Percentiles rank a stretch among this genome's conserved stretches.
phyloP scores from a whole-genome alignment of 1,139 yeast species.

The Ogataea hybrid region DNA sequence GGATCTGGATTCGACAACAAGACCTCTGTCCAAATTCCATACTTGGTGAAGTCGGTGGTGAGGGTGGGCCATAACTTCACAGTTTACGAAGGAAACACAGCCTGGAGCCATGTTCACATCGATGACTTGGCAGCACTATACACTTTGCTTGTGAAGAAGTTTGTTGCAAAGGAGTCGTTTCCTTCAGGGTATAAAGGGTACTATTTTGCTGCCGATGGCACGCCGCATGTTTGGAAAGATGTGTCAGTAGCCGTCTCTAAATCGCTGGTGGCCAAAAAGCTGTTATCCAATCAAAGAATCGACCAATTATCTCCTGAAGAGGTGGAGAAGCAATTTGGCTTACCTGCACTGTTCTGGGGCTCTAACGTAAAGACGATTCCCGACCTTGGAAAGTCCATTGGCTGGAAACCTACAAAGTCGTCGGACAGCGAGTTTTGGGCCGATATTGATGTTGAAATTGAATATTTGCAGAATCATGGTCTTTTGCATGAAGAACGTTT shows the following conservation, averaged over 20 bases:
- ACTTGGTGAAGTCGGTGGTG: slow-evolving; percentile 28
- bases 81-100: slow-evolving; percentile 36
- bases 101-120: slow-evolving; percentile 41
- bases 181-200: slow-evolving; percentile 36
- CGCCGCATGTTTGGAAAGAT: slow-evolving; percentile 36
- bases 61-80: slow-evolving; percentile 33
- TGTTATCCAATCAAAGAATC: slow-evolving; percentile 14
- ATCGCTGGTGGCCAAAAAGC: slow-evolving; percentile 24
- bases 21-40: slow-evolving; percentile 38
- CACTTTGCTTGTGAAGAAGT: slow-evolving; percentile 28
- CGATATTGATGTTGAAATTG: slow-evolving; percentile 6
- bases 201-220: slow-evolving; percentile 37
- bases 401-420: slow-evolving; percentile 8
- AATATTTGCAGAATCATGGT: background rate
- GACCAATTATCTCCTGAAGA: slow-evolving; percentile 24
- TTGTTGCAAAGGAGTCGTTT: slow-evolving; percentile 25
- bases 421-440: slow-evolving; percentile 5
- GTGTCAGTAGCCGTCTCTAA: slow-evolving; percentile 32
- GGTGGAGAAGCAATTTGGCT: slow-evolving; percentile 22
- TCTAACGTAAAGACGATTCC: slow-evolving; percentile 36
- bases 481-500: too few species aligned
- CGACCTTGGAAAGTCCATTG: slow-evolving; percentile 28
- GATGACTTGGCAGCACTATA: slow-evolving; percentile 39
- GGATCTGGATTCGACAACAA: slow-evolving; percentile 37
- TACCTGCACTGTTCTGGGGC: slow-evolving; percentile 35